Base-by-base conservation (phyloP, 148 eudicot genomes). In the Vaccinium corymbosum region DNA sequence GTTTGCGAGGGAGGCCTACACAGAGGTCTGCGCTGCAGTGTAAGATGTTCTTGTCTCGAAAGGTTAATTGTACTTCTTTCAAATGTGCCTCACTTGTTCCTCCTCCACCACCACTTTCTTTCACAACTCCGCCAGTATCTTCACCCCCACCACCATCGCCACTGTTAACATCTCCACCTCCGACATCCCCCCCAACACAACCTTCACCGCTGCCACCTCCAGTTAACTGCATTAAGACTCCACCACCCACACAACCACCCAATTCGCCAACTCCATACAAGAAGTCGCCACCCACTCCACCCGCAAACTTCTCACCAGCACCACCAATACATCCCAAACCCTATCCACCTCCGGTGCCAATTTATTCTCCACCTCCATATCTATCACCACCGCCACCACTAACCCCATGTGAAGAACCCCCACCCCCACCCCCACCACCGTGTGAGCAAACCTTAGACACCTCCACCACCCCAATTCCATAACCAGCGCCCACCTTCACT, bases 11-110 rank as follows among this genome's bases (percentile, higher is more conserved):
- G 76, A 74, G 87, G 38, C 80, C 64, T 1, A 49, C 50, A 0
- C 87, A 85, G 22, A 85, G 87, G 46, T 81, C 84, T 50, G 53
- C 55, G 29, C 17, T 78, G 46, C 80, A 85, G 42, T 85, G 87
- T 62, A 81, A 74, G 66, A 15, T 85, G 76, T 59, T 81, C 73
- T 62, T 85, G 62, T 74, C 87, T 74, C 62, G 83, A 6, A 17
- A 13, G 38, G 55, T 81, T 5, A 25, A 81, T 25, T 85, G 87
- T 75, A 73, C 29, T 27, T 66, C 76, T 35, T 80, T 85, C 27
- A 64, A 42, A 38, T 85, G 84, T 81, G 61, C 55, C 10, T 16
- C 73, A n/a, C 57, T 6, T 12, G 38, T 1, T 51, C 76, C 55
- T 38, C 10, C 64, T 27, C 70, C 79, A 10, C 84, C 79, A 13